Base-by-base conservation (phyloP, 1,284 basidiomycete species). In the Ganoderma sinense region DNA sequence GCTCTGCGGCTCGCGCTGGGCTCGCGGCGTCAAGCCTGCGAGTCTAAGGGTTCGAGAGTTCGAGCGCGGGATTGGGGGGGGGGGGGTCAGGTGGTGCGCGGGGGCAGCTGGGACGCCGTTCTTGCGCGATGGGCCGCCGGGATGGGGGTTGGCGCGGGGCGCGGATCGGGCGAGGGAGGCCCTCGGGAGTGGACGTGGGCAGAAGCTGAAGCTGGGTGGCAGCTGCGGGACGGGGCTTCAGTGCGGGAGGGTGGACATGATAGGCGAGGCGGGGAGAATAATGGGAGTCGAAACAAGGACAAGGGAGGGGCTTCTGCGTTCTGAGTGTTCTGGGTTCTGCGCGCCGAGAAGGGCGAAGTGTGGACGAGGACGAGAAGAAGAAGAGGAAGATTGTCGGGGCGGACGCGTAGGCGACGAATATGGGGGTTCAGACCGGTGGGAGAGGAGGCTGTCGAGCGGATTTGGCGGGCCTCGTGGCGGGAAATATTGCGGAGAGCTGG, bases 401-500 rank as follows among this genome's bases (percentile, higher is more conserved):
- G 53, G 40, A 66, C 51, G 64, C 23, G 51, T 31, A 39, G 29
- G 41, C 23, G 41, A 26, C 39, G 65, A 55, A 36, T 29, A 16
- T 33, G 26, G 65, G 33, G 60, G 14, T 26, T 16, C 36, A 31
- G 59, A 40, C 29, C 20, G 64, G 45, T 5, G 13, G 58, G 26
- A 43, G 31, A 43, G 33, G 41, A 7, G 31, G 65, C 51, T 31
- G 36, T 13, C 41, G 41, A 43, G 51, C 14, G 18, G 39, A n/a
- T 23, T n/a, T 43, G 14, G 62, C 11, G 6, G 14, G 65, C 67
- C 72, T 69, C 69, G 72, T 71, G 72, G 63, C 53, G 20, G 61
- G 55, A 48, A 56, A 65, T 71, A 73, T 73, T 73, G 72, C 70
- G 64, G 36, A 59, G 72, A 70, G 69, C 72, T 73, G 72, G 11